These are phyloP conservation scores for Fusarium redolens DNA, from an alignment of 2,329 filamentous ascomycete species.

Conservation along the genomic window DNA sequence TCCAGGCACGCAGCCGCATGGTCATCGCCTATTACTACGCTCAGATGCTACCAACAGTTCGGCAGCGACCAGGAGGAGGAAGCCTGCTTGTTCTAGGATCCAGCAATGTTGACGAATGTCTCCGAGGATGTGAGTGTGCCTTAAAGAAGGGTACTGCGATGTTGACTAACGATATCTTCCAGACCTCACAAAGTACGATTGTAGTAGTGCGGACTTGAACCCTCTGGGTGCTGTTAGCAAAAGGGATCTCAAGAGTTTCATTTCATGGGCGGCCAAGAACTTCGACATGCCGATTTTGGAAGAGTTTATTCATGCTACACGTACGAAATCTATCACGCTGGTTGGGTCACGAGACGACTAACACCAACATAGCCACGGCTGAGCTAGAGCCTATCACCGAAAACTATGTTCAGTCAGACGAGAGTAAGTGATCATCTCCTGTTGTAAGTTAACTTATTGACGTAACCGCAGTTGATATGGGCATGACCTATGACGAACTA, in stretches of 20 bases:
- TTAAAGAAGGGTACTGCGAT: too few relatives aligned
- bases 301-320: slow-evolving; percentile 69
- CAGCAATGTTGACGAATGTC: slow-evolving; percentile 45
- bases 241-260: slow-evolving; percentile 73
- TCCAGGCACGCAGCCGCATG: slow-evolving; percentile 30
- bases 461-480: slow-evolving; percentile 52
- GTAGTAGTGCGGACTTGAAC: slow-evolving; percentile 56
- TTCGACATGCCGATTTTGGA: slow-evolving; percentile 72
- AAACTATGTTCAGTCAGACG: slow-evolving; percentile 35
- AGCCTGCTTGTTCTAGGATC: slow-evolving; percentile 45
- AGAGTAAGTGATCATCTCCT: background rate
- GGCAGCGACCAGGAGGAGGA: slow-evolving; percentile 41
- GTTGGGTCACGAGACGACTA: background rate
- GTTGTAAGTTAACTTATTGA: background rate
- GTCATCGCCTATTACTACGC: slow-evolving; percentile 52
- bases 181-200: slow-evolving; percentile 42
- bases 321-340: slow-evolving; percentile 48
- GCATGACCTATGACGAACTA: slow-evolving; percentile 56
- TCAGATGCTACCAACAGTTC: slow-evolving; percentile 40
- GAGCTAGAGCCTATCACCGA: slow-evolving; percentile 59
- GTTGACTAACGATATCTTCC: background rate
- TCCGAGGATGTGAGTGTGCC: slow-evolving; percentile 16
- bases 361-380: slow-evolving; percentile 46
- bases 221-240: slow-evolving; percentile 56
- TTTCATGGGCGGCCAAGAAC: slow-evolving; percentile 64